phyloP scores from a whole-genome alignment of 2,329 filamentous ascomycete genomes.

The Paecilomyces fulvus region DNA sequence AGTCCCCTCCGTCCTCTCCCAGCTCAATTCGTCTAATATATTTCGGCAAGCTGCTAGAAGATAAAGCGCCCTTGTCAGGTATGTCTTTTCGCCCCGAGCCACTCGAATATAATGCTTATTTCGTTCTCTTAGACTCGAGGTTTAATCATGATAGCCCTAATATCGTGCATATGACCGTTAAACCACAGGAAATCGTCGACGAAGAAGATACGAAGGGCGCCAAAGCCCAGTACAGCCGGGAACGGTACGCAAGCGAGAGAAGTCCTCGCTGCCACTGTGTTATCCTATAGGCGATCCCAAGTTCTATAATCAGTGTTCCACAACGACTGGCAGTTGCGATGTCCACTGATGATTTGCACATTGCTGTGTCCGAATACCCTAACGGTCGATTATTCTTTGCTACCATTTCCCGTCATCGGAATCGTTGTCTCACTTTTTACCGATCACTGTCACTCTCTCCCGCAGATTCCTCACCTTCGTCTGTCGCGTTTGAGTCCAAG shows the following conservation, averaged over 20 bases:
- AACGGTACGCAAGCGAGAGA: constrained; percentile 47
- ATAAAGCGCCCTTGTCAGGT: constrained; percentile 81
- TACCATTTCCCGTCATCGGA: not conserved
- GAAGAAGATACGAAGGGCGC: constrained; percentile 67
- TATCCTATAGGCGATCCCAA: constrained; percentile 43
- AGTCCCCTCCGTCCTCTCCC: constrained; percentile 73
- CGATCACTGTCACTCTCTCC: not conserved
- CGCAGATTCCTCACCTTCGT: not conserved
- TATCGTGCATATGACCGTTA: constrained; percentile 90
- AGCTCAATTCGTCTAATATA: constrained; percentile 86
- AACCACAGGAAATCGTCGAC: constrained; percentile 73
- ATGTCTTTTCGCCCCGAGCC: constrained; percentile 24
- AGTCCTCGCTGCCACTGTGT: constrained; percentile 57
- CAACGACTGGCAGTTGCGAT: not conserved
- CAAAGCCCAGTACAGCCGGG: constrained; percentile 44
- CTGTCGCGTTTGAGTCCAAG: not conserved
- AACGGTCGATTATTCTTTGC: not conserved
- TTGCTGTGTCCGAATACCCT: not conserved
- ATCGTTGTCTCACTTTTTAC: not conserved
- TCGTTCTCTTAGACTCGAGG: constrained; percentile 56
- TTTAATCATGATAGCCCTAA: constrained; percentile 68
- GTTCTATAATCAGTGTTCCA: not conserved
- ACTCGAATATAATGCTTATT: constrained; percentile 4
- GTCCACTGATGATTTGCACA: not conserved
- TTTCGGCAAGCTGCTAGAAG: constrained; percentile 83